Evolutionary conservation across 1,139 yeast species (phyloP), one percentile per base, ranked within the genome.

Genomic region (Candida buenavistaensis): DNA sequence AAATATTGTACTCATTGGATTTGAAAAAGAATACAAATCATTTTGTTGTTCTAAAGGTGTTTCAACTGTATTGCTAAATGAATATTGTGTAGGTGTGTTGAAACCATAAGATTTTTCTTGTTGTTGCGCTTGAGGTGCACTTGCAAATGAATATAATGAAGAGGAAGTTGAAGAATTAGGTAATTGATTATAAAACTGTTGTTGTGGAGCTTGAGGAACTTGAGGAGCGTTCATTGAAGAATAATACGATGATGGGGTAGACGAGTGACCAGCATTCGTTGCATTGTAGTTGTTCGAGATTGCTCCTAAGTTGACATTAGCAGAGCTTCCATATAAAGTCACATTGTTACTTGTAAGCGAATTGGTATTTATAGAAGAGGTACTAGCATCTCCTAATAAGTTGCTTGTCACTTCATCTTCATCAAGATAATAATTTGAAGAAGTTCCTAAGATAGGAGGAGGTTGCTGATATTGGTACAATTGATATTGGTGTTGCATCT

Each of bases 261-360:
- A 30, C 20, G 51, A 38, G 30, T 48, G 54, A 23, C 53, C 52
- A 32, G 52, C 48, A 47, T 38, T 45, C 45, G 39, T 30, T 10
- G 13, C 16, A 35, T 28, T 28, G 8, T n/a, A 22, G 13, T 19
- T 25, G 16, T 16, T 35, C n/a, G 36, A 22, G 6, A 34, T 19
- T 5, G 37, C 38, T 13, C 37, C 38, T 26, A 39, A 41, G 26
- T 41, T 37, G 17, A 37, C 41, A 27, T 40, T 40, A 7, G 33
- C 25, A 6, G 43, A 34, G 7, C 26, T 32, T 16, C 32, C 32
- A 17, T 30, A 30, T 3, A 23, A 30, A 22, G 8, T 22, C n/a
- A n/a, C n/a, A 22, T 22, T 22, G 13, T 12, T 22, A 5, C 11
- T 22, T 3, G 24, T 13, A 22, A 22, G 11, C 6, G 24, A 22